Conservation (phyloP, 495 filamentous ascomycete species). For the Halenospora varia region DNA sequence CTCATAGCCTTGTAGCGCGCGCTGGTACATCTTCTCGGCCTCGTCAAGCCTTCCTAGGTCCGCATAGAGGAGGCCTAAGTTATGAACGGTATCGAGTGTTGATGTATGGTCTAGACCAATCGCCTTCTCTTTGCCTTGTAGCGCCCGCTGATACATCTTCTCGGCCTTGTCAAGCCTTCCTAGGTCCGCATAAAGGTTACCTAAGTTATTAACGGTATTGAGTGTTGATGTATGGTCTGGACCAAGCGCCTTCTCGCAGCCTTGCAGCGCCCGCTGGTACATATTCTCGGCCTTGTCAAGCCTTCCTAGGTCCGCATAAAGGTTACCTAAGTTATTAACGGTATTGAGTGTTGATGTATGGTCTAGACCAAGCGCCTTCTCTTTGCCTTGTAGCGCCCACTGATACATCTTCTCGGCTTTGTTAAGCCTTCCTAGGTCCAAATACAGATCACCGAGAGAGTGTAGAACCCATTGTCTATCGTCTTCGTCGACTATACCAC, state of each 20-base stretch:
- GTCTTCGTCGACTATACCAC: slow-evolving; percentile 9
- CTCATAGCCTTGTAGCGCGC: slow-evolving; percentile 31
- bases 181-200: slow-evolving; percentile 27
- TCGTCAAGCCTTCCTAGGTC: slow-evolving; percentile 28
- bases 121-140: slow-evolving; percentile 35
- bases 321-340: slow-evolving; percentile 27
- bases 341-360: slow-evolving; percentile 35
- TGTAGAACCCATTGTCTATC: slow-evolving; percentile 10
- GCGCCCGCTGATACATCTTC: slow-evolving; percentile 33
- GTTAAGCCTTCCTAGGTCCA: slow-evolving; percentile 26
- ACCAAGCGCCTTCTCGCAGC: slow-evolving; percentile 16
- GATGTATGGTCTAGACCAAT: slow-evolving; percentile 34
- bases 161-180: slow-evolving; percentile 30
- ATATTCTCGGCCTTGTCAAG: slow-evolving; percentile 29
- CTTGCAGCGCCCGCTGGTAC: slow-evolving; percentile 33
- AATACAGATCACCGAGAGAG: slow-evolving; percentile 28
- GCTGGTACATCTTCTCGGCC: slow-evolving; percentile 32
- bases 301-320: slow-evolving; percentile 31
- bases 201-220: slow-evolving; percentile 8
- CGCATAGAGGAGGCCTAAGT: slow-evolving; percentile 28
- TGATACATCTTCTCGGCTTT: slow-evolving; percentile 33
- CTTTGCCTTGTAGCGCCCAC: slow-evolving; percentile 33
- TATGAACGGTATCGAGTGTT: slow-evolving; percentile 32
- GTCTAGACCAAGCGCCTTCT: slow-evolving; percentile 36
- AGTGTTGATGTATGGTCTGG: background rate